Evolutionary conservation across 768 basidiomycete species (phyloP).

Genomic region (Chlorophyllum brunneum): DNA sequence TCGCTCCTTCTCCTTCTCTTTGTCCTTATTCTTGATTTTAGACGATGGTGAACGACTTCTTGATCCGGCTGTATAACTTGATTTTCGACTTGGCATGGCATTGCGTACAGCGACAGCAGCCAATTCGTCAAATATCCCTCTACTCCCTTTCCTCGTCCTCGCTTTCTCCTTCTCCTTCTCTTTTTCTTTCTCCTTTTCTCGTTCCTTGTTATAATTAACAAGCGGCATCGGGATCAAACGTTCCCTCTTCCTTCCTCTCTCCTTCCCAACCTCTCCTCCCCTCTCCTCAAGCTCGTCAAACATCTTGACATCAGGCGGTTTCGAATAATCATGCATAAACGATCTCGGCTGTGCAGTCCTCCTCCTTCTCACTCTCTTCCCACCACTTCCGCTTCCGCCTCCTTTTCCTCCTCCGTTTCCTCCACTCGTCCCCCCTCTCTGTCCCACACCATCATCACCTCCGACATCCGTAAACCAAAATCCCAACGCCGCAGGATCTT

Average conservation of each 20-base stretch:
- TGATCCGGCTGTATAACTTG: not conserved
- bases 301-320: not conserved
- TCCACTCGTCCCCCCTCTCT: not conserved
- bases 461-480: not conserved
- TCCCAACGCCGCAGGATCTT: not conserved
- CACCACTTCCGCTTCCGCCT: not conserved
- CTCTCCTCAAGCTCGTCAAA: not conserved
- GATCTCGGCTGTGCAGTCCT: conserved; percentile 6
- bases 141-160: conserved; percentile 10
- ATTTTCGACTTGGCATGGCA: not conserved
- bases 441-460: not conserved
- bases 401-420: not conserved
- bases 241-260: conserved; percentile 6
- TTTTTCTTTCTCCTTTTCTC: not conserved
- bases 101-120: conserved; percentile 7
- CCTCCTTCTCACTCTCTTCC: not conserved
- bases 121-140: conserved; percentile 11
- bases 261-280: not conserved
- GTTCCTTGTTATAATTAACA: not conserved
- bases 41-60: not conserved
- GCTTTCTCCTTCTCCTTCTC: conserved; percentile 4
- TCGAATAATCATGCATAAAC: conserved; percentile 8
- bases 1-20: not conserved
- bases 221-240: conserved; percentile 5
- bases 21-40: not conserved